phyloP scores from a whole-genome alignment of 1,139 yeast genomes.

The Ashbya aceris region DNA sequence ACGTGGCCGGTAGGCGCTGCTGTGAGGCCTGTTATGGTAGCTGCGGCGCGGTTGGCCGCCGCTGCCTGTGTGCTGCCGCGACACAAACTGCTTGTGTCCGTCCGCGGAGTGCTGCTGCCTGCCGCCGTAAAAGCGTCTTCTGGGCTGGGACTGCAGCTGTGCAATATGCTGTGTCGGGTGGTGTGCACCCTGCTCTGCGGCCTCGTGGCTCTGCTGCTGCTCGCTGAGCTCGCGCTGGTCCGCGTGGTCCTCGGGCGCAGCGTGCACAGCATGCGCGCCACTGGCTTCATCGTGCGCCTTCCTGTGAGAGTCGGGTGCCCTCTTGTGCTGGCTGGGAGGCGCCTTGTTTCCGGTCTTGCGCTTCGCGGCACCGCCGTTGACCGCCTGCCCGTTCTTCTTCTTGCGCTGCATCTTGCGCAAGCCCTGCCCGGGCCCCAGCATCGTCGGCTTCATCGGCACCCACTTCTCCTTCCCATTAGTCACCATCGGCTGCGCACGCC shows the following conservation, averaged over 20 bases:
- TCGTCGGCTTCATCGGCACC: constrained; percentile 70
- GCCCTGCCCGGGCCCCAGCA: constrained; percentile 20
- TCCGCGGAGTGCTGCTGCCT: neutral
- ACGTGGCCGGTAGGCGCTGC: constrained; percentile 17
- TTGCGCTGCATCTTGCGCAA: constrained; percentile 10
- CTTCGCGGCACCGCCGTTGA: neutral
- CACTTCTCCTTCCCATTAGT: constrained; percentile 68
- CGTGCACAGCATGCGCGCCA: neutral
- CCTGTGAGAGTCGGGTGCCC: neutral
- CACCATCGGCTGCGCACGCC: constrained; percentile 27
- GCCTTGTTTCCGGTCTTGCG: neutral
- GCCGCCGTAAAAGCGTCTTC: neutral
- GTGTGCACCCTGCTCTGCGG: neutral
- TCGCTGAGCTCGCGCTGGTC: neutral
- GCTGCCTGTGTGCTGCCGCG: neutral
- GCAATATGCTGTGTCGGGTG: neutral
- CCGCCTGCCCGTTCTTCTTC: constrained; percentile 8
- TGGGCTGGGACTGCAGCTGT: constrained; percentile 1
- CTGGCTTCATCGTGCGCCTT: neutral
- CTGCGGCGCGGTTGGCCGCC: constrained; percentile 5
- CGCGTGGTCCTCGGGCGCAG: neutral
- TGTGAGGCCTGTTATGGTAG: constrained; percentile 20
- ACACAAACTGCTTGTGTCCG: constrained; percentile 1
- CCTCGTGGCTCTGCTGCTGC: neutral
- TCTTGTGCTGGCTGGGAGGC: neutral